A percentile compares a stretch with the other conserved stretches of the same genome.
Conservation (phyloP, 2,329 filamentous ascomycete genomes). For the Pseudocercospora vitis region DNA sequence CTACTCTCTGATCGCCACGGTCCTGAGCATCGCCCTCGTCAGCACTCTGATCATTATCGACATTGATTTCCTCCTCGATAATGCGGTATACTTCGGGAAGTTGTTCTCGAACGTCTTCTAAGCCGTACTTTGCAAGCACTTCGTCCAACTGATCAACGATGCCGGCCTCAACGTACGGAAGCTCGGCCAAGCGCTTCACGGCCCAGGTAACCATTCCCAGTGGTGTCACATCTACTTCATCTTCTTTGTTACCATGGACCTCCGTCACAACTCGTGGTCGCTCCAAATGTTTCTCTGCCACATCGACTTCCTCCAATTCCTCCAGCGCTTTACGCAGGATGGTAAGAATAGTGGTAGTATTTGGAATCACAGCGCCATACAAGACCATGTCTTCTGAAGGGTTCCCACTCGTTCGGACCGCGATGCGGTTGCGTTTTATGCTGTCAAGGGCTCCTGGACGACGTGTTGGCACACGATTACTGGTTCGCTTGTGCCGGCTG, state of each 20-base stretch:
- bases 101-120: slow-evolving; percentile 17
- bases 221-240: slow-evolving; percentile 12
- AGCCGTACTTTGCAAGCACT: slow-evolving; percentile 17
- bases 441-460: slow-evolving; percentile 11
- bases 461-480: slow-evolving; percentile 7
- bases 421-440: slow-evolving; percentile 19
- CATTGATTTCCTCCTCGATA: background rate
- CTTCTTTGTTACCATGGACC: background rate
- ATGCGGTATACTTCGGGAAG: slow-evolving; percentile 18
- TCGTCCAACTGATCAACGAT: slow-evolving; percentile 18
- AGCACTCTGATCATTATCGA: background rate
- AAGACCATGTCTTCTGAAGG: slow-evolving; percentile 14
- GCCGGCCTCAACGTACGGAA: slow-evolving; percentile 15
- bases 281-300: too few relatives aligned
- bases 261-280: too few relatives aligned
- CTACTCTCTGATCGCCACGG: too few relatives aligned
- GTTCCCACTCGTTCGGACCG: slow-evolving; percentile 3
- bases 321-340: slow-evolving; percentile 27
- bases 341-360: slow-evolving; percentile 28
- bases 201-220: slow-evolving; percentile 26
- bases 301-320: too few relatives aligned
- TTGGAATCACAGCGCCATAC: slow-evolving; percentile 28
- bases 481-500: background rate
- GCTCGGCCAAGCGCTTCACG: slow-evolving; percentile 20
- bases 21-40: too few relatives aligned